A percentile compares a stretch with the other conserved stretches of the same genome.
These are phyloP conservation scores for Termitomyces sp. DNA, from an alignment of 768 basidiomycete genomes.

Conservation along the genomic window DNA sequence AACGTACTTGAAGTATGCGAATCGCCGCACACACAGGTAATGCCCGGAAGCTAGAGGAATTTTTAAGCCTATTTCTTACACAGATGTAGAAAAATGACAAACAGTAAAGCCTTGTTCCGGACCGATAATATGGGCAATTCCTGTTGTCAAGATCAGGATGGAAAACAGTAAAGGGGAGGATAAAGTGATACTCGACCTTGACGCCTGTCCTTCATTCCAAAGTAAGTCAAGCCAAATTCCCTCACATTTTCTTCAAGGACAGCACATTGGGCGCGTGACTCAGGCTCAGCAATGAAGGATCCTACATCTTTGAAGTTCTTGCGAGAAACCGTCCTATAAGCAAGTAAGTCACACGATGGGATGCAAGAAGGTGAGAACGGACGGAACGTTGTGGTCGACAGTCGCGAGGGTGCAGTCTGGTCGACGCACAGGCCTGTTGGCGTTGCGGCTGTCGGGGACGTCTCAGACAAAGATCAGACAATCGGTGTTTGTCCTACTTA, in stretches of 20 bases:
- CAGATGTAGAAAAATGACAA: conserved; percentile 17
- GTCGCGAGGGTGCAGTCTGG: conserved; percentile 90
- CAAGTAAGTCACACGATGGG: conserved; percentile 2
- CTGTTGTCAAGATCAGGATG: conserved; percentile 24
- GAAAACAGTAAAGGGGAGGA: neutral
- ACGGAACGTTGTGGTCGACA: conserved; percentile 87
- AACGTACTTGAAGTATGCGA: conserved; percentile 86
- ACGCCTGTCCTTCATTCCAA: conserved; percentile 84
- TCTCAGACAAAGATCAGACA: too few relatives aligned
- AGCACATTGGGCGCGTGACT: conserved; percentile 78
- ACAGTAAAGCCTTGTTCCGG: conserved; percentile 93
- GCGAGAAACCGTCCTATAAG: conserved; percentile 61
- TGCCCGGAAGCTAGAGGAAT: conserved; percentile 58
- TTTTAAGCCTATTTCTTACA: neutral
- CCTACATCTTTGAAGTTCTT: conserved; percentile 71
- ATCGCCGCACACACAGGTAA: conserved; percentile 87
- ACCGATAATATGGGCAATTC: conserved; percentile 67
- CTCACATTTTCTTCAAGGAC: conserved; percentile 89
- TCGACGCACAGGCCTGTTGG: conserved; percentile 73
- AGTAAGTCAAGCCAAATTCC: conserved; percentile 89
- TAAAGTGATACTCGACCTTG: conserved; percentile 53
- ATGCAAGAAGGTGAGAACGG: conserved; percentile 28
- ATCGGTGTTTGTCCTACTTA: conserved; percentile 30
- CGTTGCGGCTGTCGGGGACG: conserved; percentile 52
- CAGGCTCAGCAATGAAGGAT: conserved; percentile 75